Conservation (phyloP, 106 monocot species). For the Allium cepa region DNA sequence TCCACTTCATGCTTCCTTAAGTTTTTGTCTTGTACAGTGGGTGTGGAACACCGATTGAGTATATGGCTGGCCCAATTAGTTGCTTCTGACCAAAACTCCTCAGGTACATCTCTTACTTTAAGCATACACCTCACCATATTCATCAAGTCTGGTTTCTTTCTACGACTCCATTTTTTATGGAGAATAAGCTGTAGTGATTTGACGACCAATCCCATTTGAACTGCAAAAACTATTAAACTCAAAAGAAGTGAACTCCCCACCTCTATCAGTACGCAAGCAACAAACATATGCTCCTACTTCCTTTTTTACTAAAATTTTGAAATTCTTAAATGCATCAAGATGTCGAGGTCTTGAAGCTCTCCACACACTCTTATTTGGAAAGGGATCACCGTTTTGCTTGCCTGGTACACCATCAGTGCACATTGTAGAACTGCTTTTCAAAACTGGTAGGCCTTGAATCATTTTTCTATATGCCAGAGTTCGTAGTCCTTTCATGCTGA, state of each 20-base stretch:
- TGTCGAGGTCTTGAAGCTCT: not conserved
- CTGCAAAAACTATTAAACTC: slow-evolving; percentile 4
- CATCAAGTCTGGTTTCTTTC: no score
- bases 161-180: not conserved
- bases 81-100: not conserved
- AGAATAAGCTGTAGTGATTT: not conserved
- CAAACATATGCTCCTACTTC: not conserved
- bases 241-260: not conserved
- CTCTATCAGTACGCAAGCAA: not conserved
- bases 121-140: no score
- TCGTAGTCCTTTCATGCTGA: not conserved
- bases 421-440: not conserved
- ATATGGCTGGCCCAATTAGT: not conserved
- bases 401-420: not conserved
- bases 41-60: not conserved
- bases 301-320: slow-evolving; percentile 1
- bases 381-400: not conserved
- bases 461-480: not conserved
- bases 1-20: not conserved
- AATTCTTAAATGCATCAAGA: not conserved
- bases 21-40: not conserved
- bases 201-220: slow-evolving; percentile 1
- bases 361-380: not conserved
- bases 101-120: not conserved
- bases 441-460: not conserved